Conservation (phyloP, 139 green algal species). For the Zygnema cylindricum region DNA sequence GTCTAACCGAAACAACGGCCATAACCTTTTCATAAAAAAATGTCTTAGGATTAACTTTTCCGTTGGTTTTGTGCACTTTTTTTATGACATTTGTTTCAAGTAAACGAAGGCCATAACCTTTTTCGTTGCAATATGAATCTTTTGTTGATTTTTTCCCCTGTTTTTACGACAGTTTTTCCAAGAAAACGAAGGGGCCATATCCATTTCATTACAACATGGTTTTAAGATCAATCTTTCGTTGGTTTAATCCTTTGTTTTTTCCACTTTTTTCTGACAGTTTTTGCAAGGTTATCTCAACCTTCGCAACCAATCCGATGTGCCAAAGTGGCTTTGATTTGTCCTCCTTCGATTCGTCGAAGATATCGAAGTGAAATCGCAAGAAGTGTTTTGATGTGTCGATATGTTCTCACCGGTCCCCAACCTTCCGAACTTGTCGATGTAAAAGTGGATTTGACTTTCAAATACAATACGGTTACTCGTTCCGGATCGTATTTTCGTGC, state of each 20-base stretch:
- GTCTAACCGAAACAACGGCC: too few species aligned
- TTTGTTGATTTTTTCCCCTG: neutral
- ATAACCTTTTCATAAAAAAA: too few species aligned
- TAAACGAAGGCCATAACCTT: too few species aligned
- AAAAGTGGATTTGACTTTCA: constrained; percentile 55
- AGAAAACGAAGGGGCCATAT: neutral
- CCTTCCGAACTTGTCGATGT: constrained; percentile 58
- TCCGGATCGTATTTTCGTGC: constrained; percentile 30
- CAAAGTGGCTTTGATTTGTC: constrained; percentile 9
- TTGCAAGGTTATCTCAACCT: constrained; percentile 44
- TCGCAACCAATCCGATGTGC: constrained; percentile 41
- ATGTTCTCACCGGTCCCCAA: constrained; percentile 46
- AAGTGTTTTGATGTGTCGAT: constrained; percentile 38
- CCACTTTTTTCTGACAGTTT: constrained; percentile 20
- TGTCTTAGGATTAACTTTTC: too few species aligned
- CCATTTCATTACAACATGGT: neutral
- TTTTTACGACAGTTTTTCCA: constrained; percentile 1
- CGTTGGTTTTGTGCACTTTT: too few species aligned
- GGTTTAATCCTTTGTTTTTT: neutral
- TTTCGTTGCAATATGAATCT: neutral
- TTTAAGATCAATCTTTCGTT: neutral
- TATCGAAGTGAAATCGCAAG: neutral
- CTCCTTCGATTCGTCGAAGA: constrained; percentile 1
- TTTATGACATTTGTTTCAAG: too few species aligned
- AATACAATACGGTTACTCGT: constrained; percentile 40